Percentiles rank a stretch among this genome's conserved stretches.
phyloP scores from a whole-genome alignment of 768 basidiomycete genomes.

The Podaxis mareebaensis region DNA sequence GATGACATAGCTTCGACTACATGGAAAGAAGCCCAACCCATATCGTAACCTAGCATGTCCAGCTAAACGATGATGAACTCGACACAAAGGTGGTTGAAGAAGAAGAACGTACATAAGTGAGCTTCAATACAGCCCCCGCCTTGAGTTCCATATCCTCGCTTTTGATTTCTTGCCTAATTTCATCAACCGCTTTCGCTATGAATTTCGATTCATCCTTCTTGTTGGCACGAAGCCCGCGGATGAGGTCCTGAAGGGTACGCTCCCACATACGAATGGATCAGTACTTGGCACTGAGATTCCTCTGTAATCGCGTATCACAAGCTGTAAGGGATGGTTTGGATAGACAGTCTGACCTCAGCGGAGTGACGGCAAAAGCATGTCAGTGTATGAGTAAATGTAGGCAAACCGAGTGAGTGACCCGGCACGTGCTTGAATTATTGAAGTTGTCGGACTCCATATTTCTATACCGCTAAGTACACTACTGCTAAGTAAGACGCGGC shows the following conservation, averaged over 20 bases:
- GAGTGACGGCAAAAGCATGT: neutral
- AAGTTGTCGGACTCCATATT: neutral
- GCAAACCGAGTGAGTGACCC: neutral
- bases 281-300: neutral
- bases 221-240: slow-evolving; percentile 93
- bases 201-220: slow-evolving; percentile 93
- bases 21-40: slow-evolving; percentile 95
- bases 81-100: slow-evolving; percentile 11
- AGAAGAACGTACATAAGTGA: slow-evolving; percentile 81
- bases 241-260: slow-evolving; percentile 92
- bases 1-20: slow-evolving; percentile 99
- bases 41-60: slow-evolving; percentile 96
- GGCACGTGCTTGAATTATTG: neutral
- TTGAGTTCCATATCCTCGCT: slow-evolving; percentile 97
- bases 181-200: slow-evolving; percentile 90
- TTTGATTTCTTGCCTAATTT: slow-evolving; percentile 90
- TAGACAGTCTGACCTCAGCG: neutral
- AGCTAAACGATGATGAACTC: slow-evolving; percentile 52
- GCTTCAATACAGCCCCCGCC: slow-evolving; percentile 91
- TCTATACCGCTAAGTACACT: neutral
- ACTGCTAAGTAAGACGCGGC: too few species aligned
- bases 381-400: neutral
- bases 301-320: neutral
- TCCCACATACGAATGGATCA: slow-evolving; percentile 75
- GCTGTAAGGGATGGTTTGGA: neutral